A percentile compares a stretch with the other conserved stretches of the same genome.
These are phyloP conservation scores for Cryphonectria japonica DNA, from an alignment of 2,329 filamentous ascomycete genomes.

Conservation along the genomic window DNA sequence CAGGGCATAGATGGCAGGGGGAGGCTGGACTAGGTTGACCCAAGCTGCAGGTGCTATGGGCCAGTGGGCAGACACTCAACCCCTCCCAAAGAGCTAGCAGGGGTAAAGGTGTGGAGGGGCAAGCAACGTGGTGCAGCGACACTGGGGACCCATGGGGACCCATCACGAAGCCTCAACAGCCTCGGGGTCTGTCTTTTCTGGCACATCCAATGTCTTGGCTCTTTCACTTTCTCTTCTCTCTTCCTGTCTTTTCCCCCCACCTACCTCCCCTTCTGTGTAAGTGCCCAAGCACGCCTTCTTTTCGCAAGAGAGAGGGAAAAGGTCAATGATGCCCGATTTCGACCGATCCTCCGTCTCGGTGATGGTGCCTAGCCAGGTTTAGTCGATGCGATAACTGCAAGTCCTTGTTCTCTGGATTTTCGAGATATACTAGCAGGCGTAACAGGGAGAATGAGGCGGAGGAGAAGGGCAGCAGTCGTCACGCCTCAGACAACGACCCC, in stretches of 20 bases:
- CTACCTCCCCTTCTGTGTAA: background rate
- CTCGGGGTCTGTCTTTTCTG: conserved; percentile 2
- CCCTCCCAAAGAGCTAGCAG: background rate
- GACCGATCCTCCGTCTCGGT: conserved; percentile 1
- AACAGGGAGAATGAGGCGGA: background rate
- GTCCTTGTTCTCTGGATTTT: background rate
- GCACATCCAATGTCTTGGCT: background rate
- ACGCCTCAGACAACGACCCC: background rate
- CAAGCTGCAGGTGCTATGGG: conserved; percentile 4
- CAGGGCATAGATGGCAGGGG: conserved; percentile 3
- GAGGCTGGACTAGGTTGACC: conserved; percentile 4
- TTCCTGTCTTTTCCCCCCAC: background rate
- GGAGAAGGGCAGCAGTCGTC: background rate
- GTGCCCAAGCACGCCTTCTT: conserved; percentile 5
- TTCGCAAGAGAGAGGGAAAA: background rate
- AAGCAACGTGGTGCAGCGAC: conserved; percentile 15
- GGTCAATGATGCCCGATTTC: background rate
- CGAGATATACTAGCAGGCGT: background rate
- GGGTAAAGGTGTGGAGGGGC: conserved; percentile 18
- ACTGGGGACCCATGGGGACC: conserved; percentile 5
- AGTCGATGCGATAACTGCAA: background rate
- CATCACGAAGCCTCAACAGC: conserved; percentile 16
- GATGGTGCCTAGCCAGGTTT: background rate
- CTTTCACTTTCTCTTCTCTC: background rate
- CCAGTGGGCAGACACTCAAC: background rate